These are phyloP conservation scores for Phytophthora hybrid DNA, from an alignment of 352 stramenopile genomes.

Conservation along the genomic window DNA sequence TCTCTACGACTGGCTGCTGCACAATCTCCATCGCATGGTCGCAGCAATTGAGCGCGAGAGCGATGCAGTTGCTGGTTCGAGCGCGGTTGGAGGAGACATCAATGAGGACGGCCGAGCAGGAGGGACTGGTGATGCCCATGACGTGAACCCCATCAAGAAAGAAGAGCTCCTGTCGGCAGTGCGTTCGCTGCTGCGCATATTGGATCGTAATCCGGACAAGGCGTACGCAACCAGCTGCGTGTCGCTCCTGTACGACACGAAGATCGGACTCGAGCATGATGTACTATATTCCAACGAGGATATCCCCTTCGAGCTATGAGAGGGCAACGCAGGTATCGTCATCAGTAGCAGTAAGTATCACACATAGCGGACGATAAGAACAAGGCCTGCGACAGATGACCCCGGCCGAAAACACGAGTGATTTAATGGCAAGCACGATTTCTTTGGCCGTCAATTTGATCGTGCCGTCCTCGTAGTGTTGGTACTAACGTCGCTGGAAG, in stretches of 20 bases:
- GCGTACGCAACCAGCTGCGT: conserved; percentile 69
- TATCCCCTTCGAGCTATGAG: conserved; percentile 83
- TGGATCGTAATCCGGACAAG: conserved; percentile 72
- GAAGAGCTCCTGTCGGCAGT: conserved; percentile 82
- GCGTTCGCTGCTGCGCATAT: conserved; percentile 75
- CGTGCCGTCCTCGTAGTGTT: conserved; percentile 6
- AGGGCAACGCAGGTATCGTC: conserved; percentile 22
- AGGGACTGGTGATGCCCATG: conserved; percentile 67
- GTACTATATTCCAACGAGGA: conserved; percentile 85
- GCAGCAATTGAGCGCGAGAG: conserved; percentile 68
- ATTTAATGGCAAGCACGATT: conserved; percentile 31
- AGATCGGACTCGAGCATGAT: conserved; percentile 84
- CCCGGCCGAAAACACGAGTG: conserved; percentile 4
- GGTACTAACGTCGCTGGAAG: conserved; percentile 33
- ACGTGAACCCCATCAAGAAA: conserved; percentile 86
- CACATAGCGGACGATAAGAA: conserved; percentile 21
- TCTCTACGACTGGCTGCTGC: conserved; percentile 90
- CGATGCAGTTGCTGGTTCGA: conserved; percentile 30
- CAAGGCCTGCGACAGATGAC: conserved; percentile 24
- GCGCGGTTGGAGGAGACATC: conserved; percentile 37
- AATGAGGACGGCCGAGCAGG: conserved; percentile 35
- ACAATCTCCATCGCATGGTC: conserved; percentile 89
- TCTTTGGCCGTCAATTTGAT: conserved; percentile 4
- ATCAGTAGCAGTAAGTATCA: conserved; percentile 29
- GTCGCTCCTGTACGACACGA: conserved; percentile 86